phyloP scores from a whole-genome alignment of 208 protist species.

The Crithidia sp. region DNA sequence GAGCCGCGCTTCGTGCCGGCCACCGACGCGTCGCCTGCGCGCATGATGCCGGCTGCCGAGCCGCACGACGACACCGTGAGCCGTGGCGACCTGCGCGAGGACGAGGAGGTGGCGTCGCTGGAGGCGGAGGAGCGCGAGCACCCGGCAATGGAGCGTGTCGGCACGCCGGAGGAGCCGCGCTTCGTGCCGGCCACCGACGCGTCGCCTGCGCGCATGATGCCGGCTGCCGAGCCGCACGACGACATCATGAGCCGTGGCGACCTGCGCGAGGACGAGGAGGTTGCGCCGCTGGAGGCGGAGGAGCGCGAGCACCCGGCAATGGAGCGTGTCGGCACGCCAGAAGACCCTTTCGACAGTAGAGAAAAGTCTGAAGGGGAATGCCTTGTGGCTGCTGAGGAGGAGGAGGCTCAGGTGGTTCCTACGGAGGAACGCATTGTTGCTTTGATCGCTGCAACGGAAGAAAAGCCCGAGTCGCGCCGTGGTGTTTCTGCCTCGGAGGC shows the following conservation, averaged over 20 bases:
- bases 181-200: not conserved
- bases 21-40: no score
- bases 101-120: not conserved
- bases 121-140: not conserved
- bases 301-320: not conserved
- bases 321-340: not conserved
- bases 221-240: conserved; percentile 1
- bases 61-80: no score
- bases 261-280: conserved; percentile 7
- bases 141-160: not conserved
- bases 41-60: no score
- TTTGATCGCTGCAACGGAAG: not conserved
- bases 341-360: not conserved
- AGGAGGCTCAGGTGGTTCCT: not conserved
- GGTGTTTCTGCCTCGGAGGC: not conserved
- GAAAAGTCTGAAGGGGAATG: not conserved
- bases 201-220: not conserved
- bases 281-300: not conserved
- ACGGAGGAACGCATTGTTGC: not conserved
- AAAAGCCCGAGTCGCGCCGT: not conserved
- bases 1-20: no score
- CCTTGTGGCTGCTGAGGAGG: not conserved
- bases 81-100: no score
- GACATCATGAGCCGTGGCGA: conserved; percentile 1
- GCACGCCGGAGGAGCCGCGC: conserved; percentile 6